These are phyloP conservation scores for Diospyros lotus DNA, from an alignment of 148 eudicot genomes.

Conservation along the genomic window DNA sequence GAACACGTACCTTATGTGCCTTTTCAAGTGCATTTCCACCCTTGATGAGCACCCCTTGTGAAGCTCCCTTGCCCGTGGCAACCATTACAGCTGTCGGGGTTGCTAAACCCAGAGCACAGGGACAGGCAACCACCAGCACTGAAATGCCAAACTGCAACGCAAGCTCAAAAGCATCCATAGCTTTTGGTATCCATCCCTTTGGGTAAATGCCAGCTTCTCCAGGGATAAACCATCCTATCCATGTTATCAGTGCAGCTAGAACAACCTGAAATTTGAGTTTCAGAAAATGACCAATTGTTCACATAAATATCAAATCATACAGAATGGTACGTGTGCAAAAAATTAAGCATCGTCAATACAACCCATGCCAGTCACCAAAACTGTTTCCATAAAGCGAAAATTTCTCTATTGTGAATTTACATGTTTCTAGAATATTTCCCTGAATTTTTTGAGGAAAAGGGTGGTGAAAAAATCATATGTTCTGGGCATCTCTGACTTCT, in stretches of 20 bases:
- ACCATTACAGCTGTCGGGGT: constrained; percentile 99
- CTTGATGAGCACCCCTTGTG: constrained; percentile 93
- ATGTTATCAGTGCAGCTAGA: constrained; percentile 66
- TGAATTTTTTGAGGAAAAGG: neutral
- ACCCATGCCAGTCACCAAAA: neutral
- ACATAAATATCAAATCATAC: neutral
- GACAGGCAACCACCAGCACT: constrained; percentile 95
- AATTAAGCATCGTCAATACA: neutral
- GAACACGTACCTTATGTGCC: constrained; percentile 78
- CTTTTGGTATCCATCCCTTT: constrained; percentile 68
- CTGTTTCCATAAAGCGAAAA: neutral
- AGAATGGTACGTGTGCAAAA: neutral
- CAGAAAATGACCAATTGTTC: neutral
- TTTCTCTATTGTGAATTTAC: neutral
- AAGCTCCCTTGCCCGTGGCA: constrained; percentile 98
- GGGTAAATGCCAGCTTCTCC: constrained; percentile 81
- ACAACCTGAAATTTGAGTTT: constrained; percentile 53
- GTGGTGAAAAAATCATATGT: neutral
- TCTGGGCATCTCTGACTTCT: neutral
- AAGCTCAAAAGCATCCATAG: constrained; percentile 94
- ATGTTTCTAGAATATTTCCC: neutral
- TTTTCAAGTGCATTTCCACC: constrained; percentile 92
- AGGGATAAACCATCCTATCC: constrained; percentile 78
- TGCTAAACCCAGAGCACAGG: constrained; percentile 96
- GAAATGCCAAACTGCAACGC: constrained; percentile 96